Evolutionary conservation across 2,329 filamentous ascomycete genomes (phyloP).

Genomic region (Sclerotiophoma versabilis): DNA sequence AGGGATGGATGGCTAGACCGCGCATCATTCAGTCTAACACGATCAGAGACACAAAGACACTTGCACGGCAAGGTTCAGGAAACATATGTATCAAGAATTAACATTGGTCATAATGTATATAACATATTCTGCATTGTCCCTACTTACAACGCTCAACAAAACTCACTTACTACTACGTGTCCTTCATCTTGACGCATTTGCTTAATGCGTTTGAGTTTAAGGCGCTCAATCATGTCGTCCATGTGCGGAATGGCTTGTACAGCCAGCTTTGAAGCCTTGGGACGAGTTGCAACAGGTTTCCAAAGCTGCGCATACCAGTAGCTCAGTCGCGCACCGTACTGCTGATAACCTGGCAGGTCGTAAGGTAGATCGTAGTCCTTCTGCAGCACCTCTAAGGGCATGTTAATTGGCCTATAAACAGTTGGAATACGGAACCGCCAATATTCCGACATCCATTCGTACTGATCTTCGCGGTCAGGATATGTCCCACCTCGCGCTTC

Average conservation of each 20-base stretch:
- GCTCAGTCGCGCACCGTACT: constrained; percentile 19
- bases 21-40: constrained; percentile 2
- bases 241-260: neutral
- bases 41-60: neutral
- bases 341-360: neutral
- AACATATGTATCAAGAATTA: neutral
- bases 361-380: neutral
- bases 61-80: neutral
- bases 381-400: neutral
- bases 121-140: neutral
- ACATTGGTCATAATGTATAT: neutral
- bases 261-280: constrained; percentile 3
- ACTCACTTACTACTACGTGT: neutral
- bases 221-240: neutral
- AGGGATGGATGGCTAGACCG: constrained; percentile 4
- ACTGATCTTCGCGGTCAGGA: neutral
- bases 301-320: constrained; percentile 22
- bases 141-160: neutral
- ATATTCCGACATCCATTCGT: constrained; percentile 2
- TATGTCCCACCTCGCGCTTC: neutral
- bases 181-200: neutral
- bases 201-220: constrained; percentile 1
- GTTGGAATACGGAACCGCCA: neutral
- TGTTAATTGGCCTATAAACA: neutral
- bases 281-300: neutral